These are phyloP conservation scores for Hura crepitans DNA, from an alignment of 441 rosid species.

Conservation along the genomic window DNA sequence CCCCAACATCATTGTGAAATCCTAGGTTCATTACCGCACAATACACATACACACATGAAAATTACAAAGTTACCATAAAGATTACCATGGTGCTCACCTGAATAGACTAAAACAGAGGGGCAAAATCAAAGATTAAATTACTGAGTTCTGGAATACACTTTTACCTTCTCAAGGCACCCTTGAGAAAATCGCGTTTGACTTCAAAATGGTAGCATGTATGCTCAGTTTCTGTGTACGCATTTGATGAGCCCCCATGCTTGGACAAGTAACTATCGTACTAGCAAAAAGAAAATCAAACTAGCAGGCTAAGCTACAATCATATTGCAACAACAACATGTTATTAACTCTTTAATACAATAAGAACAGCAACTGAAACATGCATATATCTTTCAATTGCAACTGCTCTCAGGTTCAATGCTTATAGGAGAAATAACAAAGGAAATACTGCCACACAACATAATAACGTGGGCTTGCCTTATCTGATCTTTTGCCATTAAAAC, in stretches of 20 bases:
- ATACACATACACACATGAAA: neutral
- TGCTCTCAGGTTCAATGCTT: neutral
- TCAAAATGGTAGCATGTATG: conserved; percentile 97
- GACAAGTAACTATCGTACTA: conserved; percentile 98
- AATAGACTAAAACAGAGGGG: neutral
- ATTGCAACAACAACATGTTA: conserved; percentile 2
- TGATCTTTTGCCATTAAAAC: neutral
- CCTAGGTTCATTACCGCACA: neutral
- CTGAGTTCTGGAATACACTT: conserved; percentile 7
- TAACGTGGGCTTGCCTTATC: neutral
- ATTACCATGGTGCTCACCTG: neutral
- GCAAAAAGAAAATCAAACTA: conserved; percentile 48
- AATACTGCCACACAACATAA: neutral
- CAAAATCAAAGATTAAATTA: conserved; percentile 10
- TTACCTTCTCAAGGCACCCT: conserved; percentile 85
- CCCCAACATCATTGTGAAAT: neutral
- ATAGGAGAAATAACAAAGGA: neutral
- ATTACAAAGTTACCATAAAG: neutral
- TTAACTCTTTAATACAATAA: neutral
- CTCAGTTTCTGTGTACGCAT: conserved; percentile 93
- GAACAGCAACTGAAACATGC: conserved; percentile 9
- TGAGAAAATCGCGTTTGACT: conserved; percentile 80
- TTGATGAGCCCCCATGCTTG: conserved; percentile 96
- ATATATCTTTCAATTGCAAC: conserved; percentile 10
- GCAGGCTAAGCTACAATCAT: conserved; percentile 22